These are phyloP conservation scores for Pulveroboletus sp. DNA, from an alignment of 768 basidiomycete species.

Conservation along the genomic window DNA sequence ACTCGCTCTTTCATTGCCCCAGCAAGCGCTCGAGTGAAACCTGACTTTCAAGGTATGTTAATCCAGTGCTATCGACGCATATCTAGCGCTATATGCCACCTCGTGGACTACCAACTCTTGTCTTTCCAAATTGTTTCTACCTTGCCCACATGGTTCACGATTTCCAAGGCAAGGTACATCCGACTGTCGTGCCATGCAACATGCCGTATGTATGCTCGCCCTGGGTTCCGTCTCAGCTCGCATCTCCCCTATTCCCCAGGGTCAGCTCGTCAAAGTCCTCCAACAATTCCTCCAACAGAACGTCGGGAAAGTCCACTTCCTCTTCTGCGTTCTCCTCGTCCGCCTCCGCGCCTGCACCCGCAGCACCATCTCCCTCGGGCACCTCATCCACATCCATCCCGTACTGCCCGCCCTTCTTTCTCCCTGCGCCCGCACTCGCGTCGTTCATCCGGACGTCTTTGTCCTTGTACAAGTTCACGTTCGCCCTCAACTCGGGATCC, in stretches of 20 bases:
- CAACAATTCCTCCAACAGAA: constrained; percentile 79
- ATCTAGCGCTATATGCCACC: too few relatives aligned
- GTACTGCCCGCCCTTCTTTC: constrained; percentile 27
- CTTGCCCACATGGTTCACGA: too few relatives aligned
- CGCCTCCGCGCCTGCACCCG: constrained; percentile 14
- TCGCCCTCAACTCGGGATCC: constrained; percentile 83
- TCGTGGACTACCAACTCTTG: too few relatives aligned
- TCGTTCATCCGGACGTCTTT: constrained; percentile 51
- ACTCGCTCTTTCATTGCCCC: too few relatives aligned
- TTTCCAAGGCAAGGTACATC: too few relatives aligned
- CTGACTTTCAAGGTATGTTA: too few relatives aligned
- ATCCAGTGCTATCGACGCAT: too few relatives aligned
- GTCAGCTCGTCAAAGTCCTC: constrained; percentile 93
- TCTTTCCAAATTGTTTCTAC: too few relatives aligned
- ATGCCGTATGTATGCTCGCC: too few relatives aligned
- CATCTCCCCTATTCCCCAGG: constrained; percentile 44
- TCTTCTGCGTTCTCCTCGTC: constrained; percentile 50
- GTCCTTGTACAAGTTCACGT: constrained; percentile 84
- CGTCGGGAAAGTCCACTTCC: constrained; percentile 86
- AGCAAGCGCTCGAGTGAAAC: too few relatives aligned
- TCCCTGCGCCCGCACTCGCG: constrained; percentile 19
- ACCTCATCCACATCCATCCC: constrained; percentile 66
- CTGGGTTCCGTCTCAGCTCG: too few relatives aligned
- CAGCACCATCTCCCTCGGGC: constrained; percentile 23
- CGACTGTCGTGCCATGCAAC: too few relatives aligned